phyloP scores from a whole-genome alignment of 2,329 filamentous ascomycete species.

The Clathrospora elynae region DNA sequence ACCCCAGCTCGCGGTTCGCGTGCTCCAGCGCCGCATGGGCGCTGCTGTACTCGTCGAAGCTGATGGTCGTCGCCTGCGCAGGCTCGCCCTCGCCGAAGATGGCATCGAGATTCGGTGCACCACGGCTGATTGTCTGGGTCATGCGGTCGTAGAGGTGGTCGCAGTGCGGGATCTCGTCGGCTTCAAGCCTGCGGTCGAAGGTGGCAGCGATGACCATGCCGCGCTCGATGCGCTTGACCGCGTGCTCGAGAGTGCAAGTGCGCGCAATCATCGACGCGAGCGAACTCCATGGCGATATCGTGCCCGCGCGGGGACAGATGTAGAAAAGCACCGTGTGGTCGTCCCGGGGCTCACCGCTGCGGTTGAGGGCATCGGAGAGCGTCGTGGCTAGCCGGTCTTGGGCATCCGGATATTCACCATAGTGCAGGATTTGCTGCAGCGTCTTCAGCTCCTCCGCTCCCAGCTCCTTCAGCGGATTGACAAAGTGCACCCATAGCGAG shows the following conservation, averaged over 20 bases:
- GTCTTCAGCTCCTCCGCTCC: constrained; percentile 54
- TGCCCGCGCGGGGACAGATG: constrained; percentile 77
- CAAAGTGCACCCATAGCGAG: constrained; percentile 59
- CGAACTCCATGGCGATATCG: constrained; percentile 94
- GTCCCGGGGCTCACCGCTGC: constrained; percentile 57
- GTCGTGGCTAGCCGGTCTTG: constrained; percentile 52
- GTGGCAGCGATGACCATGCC: constrained; percentile 75
- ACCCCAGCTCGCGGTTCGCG: constrained; percentile 81
- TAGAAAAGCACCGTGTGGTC: constrained; percentile 66
- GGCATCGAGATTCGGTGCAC: constrained; percentile 68
- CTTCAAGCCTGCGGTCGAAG: constrained; percentile 59
- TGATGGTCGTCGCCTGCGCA: constrained; percentile 72
- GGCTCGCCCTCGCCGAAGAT: constrained; percentile 79
- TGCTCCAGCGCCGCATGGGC: constrained; percentile 75
- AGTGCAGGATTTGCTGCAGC: constrained; percentile 64
- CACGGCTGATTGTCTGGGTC: constrained; percentile 79
- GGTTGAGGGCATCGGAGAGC: constrained; percentile 54
- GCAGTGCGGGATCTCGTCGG: constrained; percentile 62
- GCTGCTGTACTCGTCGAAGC: constrained; percentile 66
- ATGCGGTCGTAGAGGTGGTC: constrained; percentile 89
- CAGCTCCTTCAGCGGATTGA: constrained; percentile 51
- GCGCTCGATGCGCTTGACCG: constrained; percentile 80
- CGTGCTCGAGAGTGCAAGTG: constrained; percentile 79
- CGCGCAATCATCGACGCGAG: constrained; percentile 93
- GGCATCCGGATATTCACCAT: constrained; percentile 60